Conservation (phyloP, 495 filamentous ascomycete species). For the Daldinia caldariorum region DNA sequence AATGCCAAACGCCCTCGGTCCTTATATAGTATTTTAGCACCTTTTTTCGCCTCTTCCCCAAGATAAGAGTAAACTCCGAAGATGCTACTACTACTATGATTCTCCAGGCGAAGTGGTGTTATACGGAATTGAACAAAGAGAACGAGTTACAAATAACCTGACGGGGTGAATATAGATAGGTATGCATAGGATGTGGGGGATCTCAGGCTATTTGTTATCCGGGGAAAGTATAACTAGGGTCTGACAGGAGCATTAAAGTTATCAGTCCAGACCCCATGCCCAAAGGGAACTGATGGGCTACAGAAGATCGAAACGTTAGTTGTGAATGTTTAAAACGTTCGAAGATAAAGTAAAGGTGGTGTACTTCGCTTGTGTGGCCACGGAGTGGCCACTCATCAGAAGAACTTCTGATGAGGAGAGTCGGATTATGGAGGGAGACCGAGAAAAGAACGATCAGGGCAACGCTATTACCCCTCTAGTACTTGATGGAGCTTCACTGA, state of each 20-base stretch:
- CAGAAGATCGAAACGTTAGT: constrained; percentile 34
- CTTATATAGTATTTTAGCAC: too few relatives aligned
- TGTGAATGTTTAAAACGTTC: constrained; percentile 20
- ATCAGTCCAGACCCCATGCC: constrained; percentile 31
- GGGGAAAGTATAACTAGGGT: constrained; percentile 19
- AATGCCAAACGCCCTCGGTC: too few relatives aligned
- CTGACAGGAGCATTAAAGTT: constrained; percentile 30
- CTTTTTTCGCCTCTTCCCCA: too few relatives aligned
- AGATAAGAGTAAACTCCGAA: too few relatives aligned
- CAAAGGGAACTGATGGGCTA: constrained; percentile 14
- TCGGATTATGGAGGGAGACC: constrained; percentile 23
- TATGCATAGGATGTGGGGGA: constrained; percentile 22
- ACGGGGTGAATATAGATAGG: constrained; percentile 12
- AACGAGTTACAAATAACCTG: neutral
- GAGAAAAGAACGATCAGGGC: constrained; percentile 13
- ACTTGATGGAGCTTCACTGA: constrained; percentile 25
- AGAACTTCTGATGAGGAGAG: constrained; percentile 16
- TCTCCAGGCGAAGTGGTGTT: neutral
- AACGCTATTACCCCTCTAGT: constrained; percentile 13
- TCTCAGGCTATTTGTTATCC: constrained; percentile 41
- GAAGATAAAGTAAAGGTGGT: constrained; percentile 6
- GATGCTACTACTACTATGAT: neutral
- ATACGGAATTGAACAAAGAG: neutral
- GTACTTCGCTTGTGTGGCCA: constrained; percentile 23
- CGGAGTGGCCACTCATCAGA: too few relatives aligned